A percentile compares a stretch with the other conserved stretches of the same genome.
Conservation (phyloP, 352 stramenopile species). For the Globisporangium uncinulatum region DNA sequence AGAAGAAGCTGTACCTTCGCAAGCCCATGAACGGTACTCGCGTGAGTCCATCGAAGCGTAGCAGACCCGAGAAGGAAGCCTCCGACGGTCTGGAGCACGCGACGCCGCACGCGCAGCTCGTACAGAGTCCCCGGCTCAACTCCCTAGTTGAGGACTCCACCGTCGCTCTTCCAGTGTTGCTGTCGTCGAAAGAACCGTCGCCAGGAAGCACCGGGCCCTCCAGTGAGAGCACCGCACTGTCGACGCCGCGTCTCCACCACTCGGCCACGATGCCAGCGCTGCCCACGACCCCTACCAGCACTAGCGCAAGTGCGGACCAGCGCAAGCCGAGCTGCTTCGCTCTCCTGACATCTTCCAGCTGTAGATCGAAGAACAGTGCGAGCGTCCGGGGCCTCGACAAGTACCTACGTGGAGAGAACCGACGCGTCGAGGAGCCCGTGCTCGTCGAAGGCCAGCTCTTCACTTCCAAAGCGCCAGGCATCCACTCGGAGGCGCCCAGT, state of each 20-base stretch:
- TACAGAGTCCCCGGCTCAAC: neutral
- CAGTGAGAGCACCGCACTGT: neutral
- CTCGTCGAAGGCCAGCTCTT: conserved; percentile 45
- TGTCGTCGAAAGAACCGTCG: conserved; percentile 8
- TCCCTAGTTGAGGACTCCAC: neutral
- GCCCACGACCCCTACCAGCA: neutral
- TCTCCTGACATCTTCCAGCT: neutral
- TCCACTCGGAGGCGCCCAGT: neutral
- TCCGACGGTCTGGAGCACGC: neutral
- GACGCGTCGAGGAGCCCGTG: conserved; percentile 28
- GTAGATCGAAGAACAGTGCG: conserved; percentile 9
- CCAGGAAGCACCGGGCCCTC: neutral
- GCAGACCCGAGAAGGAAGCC: neutral
- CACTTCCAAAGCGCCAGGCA: neutral
- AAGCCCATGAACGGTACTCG: conserved; percentile 1
- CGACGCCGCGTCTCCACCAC: neutral
- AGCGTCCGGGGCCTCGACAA: conserved; percentile 43
- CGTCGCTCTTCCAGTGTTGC: conserved; percentile 6
- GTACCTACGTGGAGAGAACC: conserved; percentile 56
- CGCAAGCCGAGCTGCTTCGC: conserved; percentile 1
- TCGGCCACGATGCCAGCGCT: conserved; percentile 9
- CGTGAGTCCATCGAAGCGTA: neutral
- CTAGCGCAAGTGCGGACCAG: neutral
- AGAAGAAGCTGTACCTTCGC: conserved; percentile 44
- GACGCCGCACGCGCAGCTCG: neutral